These are phyloP conservation scores for Daldinia concentrica DNA, from an alignment of 495 filamentous ascomycete genomes.

Conservation along the genomic window DNA sequence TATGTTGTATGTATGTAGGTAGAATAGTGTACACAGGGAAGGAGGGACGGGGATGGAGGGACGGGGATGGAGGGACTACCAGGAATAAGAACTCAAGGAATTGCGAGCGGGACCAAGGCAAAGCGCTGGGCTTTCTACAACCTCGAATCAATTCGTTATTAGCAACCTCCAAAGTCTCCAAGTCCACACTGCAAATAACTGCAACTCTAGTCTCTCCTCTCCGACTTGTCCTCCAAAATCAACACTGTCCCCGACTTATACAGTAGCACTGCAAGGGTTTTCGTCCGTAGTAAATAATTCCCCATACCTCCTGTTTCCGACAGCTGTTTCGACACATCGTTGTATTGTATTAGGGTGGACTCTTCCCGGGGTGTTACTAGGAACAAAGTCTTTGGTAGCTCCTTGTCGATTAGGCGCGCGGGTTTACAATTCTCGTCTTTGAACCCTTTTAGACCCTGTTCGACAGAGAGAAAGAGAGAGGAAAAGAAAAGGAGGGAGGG, in stretches of 20 bases:
- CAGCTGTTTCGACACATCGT: conserved; percentile 4
- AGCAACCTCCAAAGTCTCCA: conserved; percentile 9
- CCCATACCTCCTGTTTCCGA: conserved; percentile 5
- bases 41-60: conserved; percentile 6
- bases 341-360: conserved; percentile 3
- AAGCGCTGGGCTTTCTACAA: conserved; percentile 32
- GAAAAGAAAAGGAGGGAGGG: conserved; percentile 5
- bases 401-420: conserved; percentile 15
- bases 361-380: conserved; percentile 20
- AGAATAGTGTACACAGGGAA: conserved; percentile 2
- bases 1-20: not conserved
- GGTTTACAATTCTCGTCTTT: conserved; percentile 2
- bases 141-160: conserved; percentile 31
- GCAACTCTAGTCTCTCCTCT: not conserved
- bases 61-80: conserved; percentile 9
- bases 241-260: not conserved
- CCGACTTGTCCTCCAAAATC: not conserved
- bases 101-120: conserved; percentile 24
- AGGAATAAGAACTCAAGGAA: conserved; percentile 15
- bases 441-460: not conserved
- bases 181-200: conserved; percentile 2
- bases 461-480: conserved; percentile 2
- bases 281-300: not conserved
- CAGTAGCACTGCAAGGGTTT: conserved; percentile 1
- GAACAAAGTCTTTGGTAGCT: conserved; percentile 17